Percentiles rank a stretch among this genome's conserved stretches.
phyloP scores from a whole-genome alignment of 2,329 filamentous ascomycete genomes.

The Microcyclospora pomicola region DNA sequence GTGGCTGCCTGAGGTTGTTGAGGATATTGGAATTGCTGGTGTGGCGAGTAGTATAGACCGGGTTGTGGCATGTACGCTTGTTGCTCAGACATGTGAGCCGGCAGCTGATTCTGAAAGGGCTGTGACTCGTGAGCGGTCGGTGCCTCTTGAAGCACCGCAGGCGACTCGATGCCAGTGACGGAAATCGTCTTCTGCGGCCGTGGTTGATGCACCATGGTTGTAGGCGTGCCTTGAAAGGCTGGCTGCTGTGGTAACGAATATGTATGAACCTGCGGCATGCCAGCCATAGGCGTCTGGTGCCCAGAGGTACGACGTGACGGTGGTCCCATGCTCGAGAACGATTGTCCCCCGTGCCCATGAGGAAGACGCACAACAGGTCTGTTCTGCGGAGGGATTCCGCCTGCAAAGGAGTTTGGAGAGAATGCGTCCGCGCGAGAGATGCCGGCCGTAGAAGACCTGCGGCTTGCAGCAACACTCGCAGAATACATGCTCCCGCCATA shows the following conservation, averaged over 20 bases:
- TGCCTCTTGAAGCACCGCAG: conserved; percentile 46
- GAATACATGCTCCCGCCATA: conserved; percentile 72
- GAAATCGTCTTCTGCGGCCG: conserved; percentile 88
- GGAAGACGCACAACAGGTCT: conserved; percentile 78
- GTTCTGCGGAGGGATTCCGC: conserved; percentile 30
- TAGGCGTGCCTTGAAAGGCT: conserved; percentile 46
- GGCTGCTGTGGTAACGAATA: conserved; percentile 42
- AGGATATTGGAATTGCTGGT: conserved; percentile 43
- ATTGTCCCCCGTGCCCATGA: conserved; percentile 35
- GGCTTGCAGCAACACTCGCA: conserved; percentile 75
- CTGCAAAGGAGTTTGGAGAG: conserved; percentile 65
- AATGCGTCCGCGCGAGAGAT: conserved; percentile 58
- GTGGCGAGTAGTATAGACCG: conserved; percentile 37
- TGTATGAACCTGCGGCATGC: conserved; percentile 38
- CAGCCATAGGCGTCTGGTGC: conserved; percentile 33
- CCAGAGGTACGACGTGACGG: conserved; percentile 21
- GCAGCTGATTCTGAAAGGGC: conserved; percentile 92
- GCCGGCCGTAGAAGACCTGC: conserved; percentile 66
- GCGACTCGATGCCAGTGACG: conserved; percentile 81
- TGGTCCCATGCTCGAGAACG: conserved; percentile 20
- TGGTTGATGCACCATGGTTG: conserved; percentile 79
- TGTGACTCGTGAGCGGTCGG: conserved; percentile 48
- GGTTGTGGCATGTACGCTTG: conserved; percentile 37
- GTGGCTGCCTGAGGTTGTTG: conserved; percentile 62
- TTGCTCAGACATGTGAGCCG: conserved; percentile 49